Conservation (phyloP, 2,329 filamentous ascomycete species). For the Bertia moriformis region DNA sequence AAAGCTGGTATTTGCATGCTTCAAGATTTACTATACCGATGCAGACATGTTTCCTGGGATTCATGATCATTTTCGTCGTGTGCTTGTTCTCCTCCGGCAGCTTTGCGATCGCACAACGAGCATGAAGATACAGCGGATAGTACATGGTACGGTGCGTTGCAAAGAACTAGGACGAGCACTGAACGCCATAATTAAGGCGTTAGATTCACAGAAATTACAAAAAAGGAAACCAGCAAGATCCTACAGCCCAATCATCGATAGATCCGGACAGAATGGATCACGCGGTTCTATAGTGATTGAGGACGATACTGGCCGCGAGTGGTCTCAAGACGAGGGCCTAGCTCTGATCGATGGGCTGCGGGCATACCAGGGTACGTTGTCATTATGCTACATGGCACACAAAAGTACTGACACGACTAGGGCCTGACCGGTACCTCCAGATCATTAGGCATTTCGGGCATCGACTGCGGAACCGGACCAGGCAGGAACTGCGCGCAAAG, state of each 20-base stretch:
- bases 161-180: background rate
- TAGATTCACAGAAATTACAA: background rate
- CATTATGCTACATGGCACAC: background rate
- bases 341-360: background rate
- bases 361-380: background rate
- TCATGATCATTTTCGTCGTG: background rate
- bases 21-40: constrained; percentile 1
- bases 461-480: background rate
- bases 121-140: background rate
- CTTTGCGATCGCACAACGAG: background rate
- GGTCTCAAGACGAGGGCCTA: background rate
- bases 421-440: background rate
- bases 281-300: background rate
- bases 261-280: too few species aligned
- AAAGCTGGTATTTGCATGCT: background rate
- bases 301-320: background rate
- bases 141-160: background rate
- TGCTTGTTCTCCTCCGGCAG: background rate
- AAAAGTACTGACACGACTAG: background rate
- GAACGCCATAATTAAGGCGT: background rate
- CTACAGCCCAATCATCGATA: too few species aligned
- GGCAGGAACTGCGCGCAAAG: background rate
- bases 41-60: background rate
- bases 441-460: background rate
- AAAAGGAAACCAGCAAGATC: too few species aligned